Evolutionary conservation across 352 stramenopile genomes (phyloP), one percentile per base, ranked within the genome.

Genomic region (Globisporangium nagaii): DNA sequence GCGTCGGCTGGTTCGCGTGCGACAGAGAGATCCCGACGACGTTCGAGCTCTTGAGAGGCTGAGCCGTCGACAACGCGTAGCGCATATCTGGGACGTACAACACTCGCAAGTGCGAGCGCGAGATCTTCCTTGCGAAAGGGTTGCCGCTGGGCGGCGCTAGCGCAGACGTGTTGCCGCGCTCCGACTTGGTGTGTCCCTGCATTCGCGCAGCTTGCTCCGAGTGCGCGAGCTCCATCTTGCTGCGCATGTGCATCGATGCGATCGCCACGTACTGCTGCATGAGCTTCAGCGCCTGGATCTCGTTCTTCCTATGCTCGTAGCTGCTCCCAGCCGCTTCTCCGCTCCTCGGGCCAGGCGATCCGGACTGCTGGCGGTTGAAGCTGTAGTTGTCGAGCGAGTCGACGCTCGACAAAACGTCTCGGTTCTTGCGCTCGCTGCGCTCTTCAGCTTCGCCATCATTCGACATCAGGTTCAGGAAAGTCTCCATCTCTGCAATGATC

Each of bases 181-280:
- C 73, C 30, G 54, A 66, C 50, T 70, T 75, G 10, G 55, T 55
- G 40, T 70, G 63, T 1, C 68, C 66, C 61, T 88, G 75, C 70
- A 93, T 85, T 27, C 79, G 66, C 4, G 75, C 79, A 22, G 67
- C 70, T 63, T 95, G 85, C 56, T 95, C 85, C 0, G 77, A 89
- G 28, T 90, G 79, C 9, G 79, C 76, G 34, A 93, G 68, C 60
- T 95, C 75, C 60, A 95, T 78, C 52, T 93, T 95, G 49, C 75
- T 93, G n/a, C 77, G 73, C 85, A 95, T 93, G 54, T 95, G 85
- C 71, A 88, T 91, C 35, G 85, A 95, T 4, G 85, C 85, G 52
- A 93, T 90, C 9, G 71, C 77, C 11, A 95, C 83, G 48, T 95
- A 95, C 58, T 95, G 73, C 47, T 93, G 78, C 78, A 95, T 93